Percentiles rank a stretch among this genome's conserved stretches.
Evolutionary conservation across 768 basidiomycete genomes (phyloP).

Genomic region (Rhizopogon roseolus): DNA sequence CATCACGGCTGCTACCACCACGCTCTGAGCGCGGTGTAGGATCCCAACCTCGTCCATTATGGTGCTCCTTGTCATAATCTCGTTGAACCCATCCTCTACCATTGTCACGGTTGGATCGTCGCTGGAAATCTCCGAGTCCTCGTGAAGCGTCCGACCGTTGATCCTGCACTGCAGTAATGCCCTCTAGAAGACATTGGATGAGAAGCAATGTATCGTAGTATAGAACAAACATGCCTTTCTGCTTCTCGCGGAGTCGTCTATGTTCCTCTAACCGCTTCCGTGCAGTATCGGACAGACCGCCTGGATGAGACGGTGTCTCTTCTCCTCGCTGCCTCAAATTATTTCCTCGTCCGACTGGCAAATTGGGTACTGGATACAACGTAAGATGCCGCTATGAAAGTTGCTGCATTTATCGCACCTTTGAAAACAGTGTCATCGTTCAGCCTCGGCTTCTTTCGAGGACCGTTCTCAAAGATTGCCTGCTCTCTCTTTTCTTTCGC

Average conservation of each 20-base stretch:
- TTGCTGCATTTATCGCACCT: constrained; percentile 42
- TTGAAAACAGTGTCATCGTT: constrained; percentile 78
- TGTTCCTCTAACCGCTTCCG: constrained; percentile 73
- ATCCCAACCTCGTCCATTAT: constrained; percentile 43
- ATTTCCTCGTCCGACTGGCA: constrained; percentile 55
- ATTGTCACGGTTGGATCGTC: constrained; percentile 79
- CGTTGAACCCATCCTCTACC: constrained; percentile 47
- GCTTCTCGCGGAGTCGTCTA: constrained; percentile 62
- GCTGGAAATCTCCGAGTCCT: constrained; percentile 90
- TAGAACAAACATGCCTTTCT: constrained; percentile 42
- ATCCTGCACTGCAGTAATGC: constrained; percentile 59
- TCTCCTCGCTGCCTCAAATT: constrained; percentile 72
- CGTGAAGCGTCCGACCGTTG: constrained; percentile 53
- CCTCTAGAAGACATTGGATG: constrained; percentile 42
- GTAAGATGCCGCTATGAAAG: background rate
- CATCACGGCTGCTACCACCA: constrained; percentile 40
- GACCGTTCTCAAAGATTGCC: constrained; percentile 36
- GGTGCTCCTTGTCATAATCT: constrained; percentile 25
- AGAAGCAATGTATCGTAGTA: background rate
- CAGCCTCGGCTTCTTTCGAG: constrained; percentile 61
- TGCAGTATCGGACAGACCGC: constrained; percentile 78
- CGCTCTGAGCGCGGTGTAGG: constrained; percentile 60
- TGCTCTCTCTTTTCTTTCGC: constrained; percentile 84
- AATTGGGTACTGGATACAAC: constrained; percentile 57
- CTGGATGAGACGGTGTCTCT: constrained; percentile 92